phyloP scores from a whole-genome alignment of 1,284 basidiomycete genomes.

The Stereum hirsutum region DNA sequence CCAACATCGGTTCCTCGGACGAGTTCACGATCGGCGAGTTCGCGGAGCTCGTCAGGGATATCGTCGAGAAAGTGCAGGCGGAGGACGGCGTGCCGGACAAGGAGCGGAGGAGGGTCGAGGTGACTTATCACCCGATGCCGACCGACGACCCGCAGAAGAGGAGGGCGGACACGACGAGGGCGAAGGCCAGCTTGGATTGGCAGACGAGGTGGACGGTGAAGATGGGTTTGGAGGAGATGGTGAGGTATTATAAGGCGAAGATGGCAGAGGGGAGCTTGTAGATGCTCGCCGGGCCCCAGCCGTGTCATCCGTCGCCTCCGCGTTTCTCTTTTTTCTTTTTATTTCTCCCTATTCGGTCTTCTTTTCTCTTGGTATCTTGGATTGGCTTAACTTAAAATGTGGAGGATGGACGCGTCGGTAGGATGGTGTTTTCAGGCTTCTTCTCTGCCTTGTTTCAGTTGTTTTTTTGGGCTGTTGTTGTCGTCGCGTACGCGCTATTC shows the following conservation, averaged over 20 bases:
- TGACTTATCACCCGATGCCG: conserved; percentile 81
- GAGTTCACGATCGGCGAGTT: conserved; percentile 94
- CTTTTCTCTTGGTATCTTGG: no score
- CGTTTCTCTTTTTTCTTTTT: not conserved
- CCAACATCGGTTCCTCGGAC: conserved; percentile 91
- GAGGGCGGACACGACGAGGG: conserved; percentile 86
- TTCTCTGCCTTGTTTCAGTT: no score
- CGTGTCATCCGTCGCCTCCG: not conserved
- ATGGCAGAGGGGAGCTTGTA: conserved; percentile 75
- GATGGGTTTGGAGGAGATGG: conserved; percentile 93
- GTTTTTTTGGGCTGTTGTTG: no score
- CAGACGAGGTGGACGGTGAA: conserved; percentile 87
- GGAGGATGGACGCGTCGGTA: no score
- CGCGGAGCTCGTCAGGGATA: conserved; percentile 80
- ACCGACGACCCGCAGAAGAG: conserved; percentile 93
- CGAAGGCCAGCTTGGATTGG: conserved; percentile 83
- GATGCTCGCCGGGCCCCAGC: not conserved
- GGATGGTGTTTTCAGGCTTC: no score
- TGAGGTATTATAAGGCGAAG: conserved; percentile 83
- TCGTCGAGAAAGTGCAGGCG: conserved; percentile 83
- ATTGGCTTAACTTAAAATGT: no score
- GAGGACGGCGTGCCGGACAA: conserved; percentile 71
- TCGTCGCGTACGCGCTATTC: no score
- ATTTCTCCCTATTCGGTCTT: no score
- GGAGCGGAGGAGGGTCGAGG: conserved; percentile 49